Base-by-base conservation (phyloP, 441 rosid species). In the Francoa sonchifolia region DNA sequence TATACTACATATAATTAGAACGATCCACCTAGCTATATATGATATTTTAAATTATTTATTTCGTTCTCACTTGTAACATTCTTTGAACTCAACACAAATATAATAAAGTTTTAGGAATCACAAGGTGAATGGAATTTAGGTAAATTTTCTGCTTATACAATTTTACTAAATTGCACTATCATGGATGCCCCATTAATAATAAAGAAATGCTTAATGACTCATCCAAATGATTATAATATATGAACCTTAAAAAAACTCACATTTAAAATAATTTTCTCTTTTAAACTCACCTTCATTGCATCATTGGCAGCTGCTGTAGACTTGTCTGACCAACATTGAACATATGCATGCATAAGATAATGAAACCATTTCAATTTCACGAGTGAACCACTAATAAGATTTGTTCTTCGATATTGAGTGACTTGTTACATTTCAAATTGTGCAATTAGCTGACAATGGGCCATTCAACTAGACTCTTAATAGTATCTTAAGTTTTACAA, bases 181-280 rank as follows among this genome's bases (percentile, higher is more conserved):
- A 37, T 8, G 62, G 66, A 44, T 22, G 48, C 56, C 48, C 54
- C 50, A 41, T 18, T 32, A 30, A 42, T 27, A 1, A n/a, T n/a
- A n/a, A n/a, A n/a, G n/a, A 36, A 64, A 72, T 75, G 78, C 57
- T 42, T 0, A 35, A 42, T 41, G 57, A 64, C 61, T 75, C 79
- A 75, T 47, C 54, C 22, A 25, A 38, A 46, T 48, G 44, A 18
- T 38, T 47, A 47, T 18, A 28, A 26, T 40, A 9, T 29, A 23
- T 38, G 49, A 19, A 34, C 35, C 43, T 27, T 5, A 8, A 42
- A 59, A 48, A 10, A 15, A 13, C 52, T 26, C 16, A 35, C n/a
- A 33, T 43, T 18, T 36, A 58, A 15, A 44, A 35, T 41, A 48
- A 39, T 50, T 41, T 21, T 39, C 44, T 54, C 68, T 69, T 72